Base-by-base conservation (phyloP, 23 red algal species). In the Chondrus crispus region DNA sequence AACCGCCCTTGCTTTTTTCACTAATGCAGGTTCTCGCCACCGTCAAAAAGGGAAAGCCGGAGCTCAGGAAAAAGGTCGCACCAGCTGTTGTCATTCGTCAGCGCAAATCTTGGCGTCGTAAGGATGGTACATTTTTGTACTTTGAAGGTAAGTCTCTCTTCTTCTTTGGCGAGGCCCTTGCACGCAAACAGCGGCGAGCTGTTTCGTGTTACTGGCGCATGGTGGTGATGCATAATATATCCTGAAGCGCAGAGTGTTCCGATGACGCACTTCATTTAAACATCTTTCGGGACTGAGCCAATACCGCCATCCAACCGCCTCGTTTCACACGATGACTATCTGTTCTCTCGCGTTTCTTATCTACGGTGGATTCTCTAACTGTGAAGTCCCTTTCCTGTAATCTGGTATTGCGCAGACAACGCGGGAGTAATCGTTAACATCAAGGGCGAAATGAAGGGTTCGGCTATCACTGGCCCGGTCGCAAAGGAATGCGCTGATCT, bases 361-460 rank as follows among this genome's bases (percentile, higher is more conserved):
- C n/a, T n/a, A n/a, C n/a, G n/a, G n/a, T n/a, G n/a, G n/a, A n/a
- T n/a, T 11, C 32, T 44, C 46, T 29, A 22, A 82, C 57, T 79
- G 18, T 54, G 35, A 66, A 22, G 35, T 6, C 26, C 7, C 18
- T 12, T 66, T 7, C 18, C 26, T 9, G 35, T 66, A 36, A 26
- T 30, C 20, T 57, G 29, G 43, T 66, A 32, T 52, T 51, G n/a
- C 74, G 24, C 68, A 98, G 97, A 98, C 52, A 98, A 98, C 60
- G 97, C 97, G 8, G 97, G 97, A 3, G 97, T 98, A 19, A 98
- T 98, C 24, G 97, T 98, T 53, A 98, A 98, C 40, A 82, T 93
- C 20, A 98, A 98, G 63, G 97, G 97, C 12, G 97, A 98, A 60
- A 96, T 98, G 97, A 98, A 98, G 69, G 97, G 97, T 19, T 95